phyloP scores from a whole-genome alignment of 1,284 basidiomycete species.

The Fereydounia khargensis region DNA sequence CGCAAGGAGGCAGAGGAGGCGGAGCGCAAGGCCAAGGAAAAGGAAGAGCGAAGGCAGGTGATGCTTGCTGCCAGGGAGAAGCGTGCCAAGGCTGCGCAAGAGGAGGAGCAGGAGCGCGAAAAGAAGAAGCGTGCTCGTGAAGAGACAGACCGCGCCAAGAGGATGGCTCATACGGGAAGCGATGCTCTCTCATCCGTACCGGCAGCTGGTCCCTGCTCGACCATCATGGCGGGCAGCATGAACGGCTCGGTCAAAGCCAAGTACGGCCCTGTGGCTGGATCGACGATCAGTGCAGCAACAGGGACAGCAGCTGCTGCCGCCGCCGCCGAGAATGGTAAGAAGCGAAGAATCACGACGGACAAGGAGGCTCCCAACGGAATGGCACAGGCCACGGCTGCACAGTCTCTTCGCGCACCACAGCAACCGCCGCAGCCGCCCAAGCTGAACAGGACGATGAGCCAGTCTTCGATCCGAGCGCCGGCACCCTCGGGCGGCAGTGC shows the following conservation, averaged over 20 bases:
- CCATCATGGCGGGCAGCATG: too few relatives aligned
- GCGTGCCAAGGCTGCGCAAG: conserved; percentile 23
- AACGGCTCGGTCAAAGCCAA: background rate
- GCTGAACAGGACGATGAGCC: conserved; percentile 25
- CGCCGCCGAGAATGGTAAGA: conserved; percentile 23
- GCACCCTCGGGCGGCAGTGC: too few relatives aligned
- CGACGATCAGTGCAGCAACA: conserved; percentile 5
- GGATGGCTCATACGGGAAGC: background rate
- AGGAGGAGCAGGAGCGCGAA: conserved; percentile 27
- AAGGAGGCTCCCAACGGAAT: conserved; percentile 8
- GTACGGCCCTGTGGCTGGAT: background rate
- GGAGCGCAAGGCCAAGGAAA: conserved; percentile 34
- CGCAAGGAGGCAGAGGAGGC: conserved; percentile 38
- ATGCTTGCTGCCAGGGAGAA: conserved; percentile 30
- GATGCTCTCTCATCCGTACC: background rate
- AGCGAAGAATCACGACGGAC: conserved; percentile 31
- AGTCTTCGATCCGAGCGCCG: conserved; percentile 19
- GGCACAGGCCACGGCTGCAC: background rate
- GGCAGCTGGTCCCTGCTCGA: too few relatives aligned
- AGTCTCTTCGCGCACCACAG: too few relatives aligned
- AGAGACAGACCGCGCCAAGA: conserved; percentile 11
- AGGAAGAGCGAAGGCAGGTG: conserved; percentile 33
- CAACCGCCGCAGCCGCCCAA: too few relatives aligned
- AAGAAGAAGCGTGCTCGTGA: conserved; percentile 30
- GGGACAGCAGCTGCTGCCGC: conserved; percentile 3